These are phyloP conservation scores for Nitzschia putrida DNA, from an alignment of 108 stramenopile species.

Conservation along the genomic window DNA sequence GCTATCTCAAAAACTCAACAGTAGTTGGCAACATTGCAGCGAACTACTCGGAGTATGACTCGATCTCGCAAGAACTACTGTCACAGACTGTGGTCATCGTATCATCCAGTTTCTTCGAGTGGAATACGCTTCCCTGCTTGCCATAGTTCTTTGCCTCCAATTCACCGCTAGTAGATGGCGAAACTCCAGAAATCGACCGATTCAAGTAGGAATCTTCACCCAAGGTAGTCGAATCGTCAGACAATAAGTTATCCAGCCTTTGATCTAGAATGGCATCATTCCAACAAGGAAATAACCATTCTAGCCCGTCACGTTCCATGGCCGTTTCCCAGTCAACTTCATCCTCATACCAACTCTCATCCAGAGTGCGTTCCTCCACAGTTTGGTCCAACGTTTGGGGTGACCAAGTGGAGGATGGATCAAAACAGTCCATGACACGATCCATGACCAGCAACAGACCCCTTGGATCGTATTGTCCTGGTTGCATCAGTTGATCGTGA, in stretches of 20 bases:
- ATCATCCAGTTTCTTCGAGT: too few relatives aligned
- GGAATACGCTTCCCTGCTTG: too few relatives aligned
- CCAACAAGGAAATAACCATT: constrained; percentile 18
- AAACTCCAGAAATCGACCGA: not conserved
- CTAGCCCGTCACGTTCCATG: constrained; percentile 7
- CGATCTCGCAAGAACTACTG: too few relatives aligned
- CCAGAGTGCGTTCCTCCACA: constrained; percentile 3
- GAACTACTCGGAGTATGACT: too few relatives aligned
- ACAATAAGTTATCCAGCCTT: not conserved
- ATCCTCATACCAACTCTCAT: not conserved
- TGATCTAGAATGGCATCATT: constrained; percentile 3
- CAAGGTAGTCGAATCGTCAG: not conserved
- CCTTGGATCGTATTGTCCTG: constrained; percentile 1
- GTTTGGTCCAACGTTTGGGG: not conserved
- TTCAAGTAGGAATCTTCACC: not conserved
- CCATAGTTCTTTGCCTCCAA: too few relatives aligned
- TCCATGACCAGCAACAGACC: constrained; percentile 11
- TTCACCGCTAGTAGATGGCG: too few relatives aligned
- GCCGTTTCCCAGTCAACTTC: constrained; percentile 8
- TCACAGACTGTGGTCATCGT: too few relatives aligned
- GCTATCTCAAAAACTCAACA: too few relatives aligned
- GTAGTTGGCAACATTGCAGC: too few relatives aligned
- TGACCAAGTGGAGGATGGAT: not conserved
- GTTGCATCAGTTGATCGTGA: not conserved
- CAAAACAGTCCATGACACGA: constrained; percentile 13